Conservation (phyloP, 129 eudicot genomes). For the sunflower (Helianthus annuus) region HanXRQr2.0-SUNRISE NC_035434.2:165981573-165982072, state of each 20-base stretch:
- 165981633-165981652: conserved; percentile 73
- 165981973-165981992: too few relatives aligned
- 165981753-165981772: too few relatives aligned
- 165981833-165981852: conserved; percentile 95
- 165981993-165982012: too few relatives aligned
- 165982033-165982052: too few relatives aligned
- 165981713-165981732: too few relatives aligned
- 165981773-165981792: not conserved
- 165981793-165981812: conserved; percentile 1
- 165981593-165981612: conserved; percentile 94
- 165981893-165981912: not conserved
- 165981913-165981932: too few relatives aligned
- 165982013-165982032: too few relatives aligned
- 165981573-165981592: conserved; percentile 65
- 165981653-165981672: conserved; percentile 49
- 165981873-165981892: conserved; percentile 81
- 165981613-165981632: conserved; percentile 88
- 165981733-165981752: too few relatives aligned
- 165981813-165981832: conserved; percentile 97
- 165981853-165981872: conserved; percentile 98
- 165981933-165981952: too few relatives aligned
- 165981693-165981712: too few relatives aligned
- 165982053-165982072: too few relatives aligned
- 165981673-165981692: not conserved
- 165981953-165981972: too few relatives aligned